Conservation (phyloP, 495 filamentous ascomycete species). For the Amorphotheca resinae region DNA sequence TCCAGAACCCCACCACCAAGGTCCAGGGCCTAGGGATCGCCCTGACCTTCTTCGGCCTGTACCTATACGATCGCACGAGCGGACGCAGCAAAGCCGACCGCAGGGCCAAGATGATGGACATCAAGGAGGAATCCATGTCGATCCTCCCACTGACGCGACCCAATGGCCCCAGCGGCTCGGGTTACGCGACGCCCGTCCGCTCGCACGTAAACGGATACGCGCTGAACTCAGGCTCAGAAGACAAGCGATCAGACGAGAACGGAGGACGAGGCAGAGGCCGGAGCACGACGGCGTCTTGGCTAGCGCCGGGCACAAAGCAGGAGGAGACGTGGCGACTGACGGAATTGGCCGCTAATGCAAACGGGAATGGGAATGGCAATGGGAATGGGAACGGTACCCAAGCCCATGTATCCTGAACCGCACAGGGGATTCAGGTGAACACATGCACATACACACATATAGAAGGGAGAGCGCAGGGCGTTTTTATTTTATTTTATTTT, state of each 20-base stretch:
- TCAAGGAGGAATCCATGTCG: constrained; percentile 46
- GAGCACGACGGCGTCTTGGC: constrained; percentile 49
- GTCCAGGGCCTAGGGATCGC: constrained; percentile 75
- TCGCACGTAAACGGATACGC: constrained; percentile 1
- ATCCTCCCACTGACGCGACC: constrained; percentile 29
- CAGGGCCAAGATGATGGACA: constrained; percentile 39
- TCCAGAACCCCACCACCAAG: constrained; percentile 71
- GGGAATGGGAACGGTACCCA: too few species aligned
- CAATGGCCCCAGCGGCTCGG: constrained; percentile 3
- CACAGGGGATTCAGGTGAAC: too few species aligned
- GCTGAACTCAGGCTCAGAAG: constrained; percentile 25
- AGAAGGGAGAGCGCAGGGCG: too few species aligned
- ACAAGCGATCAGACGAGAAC: constrained; percentile 51
- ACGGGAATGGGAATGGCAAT: too few species aligned
- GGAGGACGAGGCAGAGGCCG: constrained; percentile 37
- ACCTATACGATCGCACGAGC: constrained; percentile 88
- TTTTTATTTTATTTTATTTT: too few species aligned
- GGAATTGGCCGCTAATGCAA: constrained; percentile 25
- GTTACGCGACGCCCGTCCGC: constrained; percentile 19
- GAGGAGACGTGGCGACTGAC: constrained; percentile 68
- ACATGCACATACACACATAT: too few species aligned
- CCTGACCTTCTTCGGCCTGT: constrained; percentile 85
- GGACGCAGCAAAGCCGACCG: constrained; percentile 76
- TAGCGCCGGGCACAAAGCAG: constrained; percentile 62
- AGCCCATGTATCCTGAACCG: too few species aligned